Percentiles rank a stretch among this genome's conserved stretches.
These are phyloP conservation scores for Fusarium brevicatenulatum DNA, from an alignment of 2,329 filamentous ascomycete species.

Conservation along the genomic window DNA sequence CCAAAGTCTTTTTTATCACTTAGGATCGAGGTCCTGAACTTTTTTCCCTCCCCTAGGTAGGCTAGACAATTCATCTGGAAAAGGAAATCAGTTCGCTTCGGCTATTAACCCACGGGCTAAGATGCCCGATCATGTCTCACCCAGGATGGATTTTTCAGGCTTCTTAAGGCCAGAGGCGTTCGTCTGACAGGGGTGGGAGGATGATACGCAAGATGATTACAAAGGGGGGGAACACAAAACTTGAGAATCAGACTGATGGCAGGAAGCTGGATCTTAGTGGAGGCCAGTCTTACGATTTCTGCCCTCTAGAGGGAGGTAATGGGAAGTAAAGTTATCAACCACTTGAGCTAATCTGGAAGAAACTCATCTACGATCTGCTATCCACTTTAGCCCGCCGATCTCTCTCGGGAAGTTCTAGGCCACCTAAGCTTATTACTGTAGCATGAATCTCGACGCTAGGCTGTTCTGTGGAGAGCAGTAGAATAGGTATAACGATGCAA, in stretches of 20 bases:
- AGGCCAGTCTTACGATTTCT: not conserved
- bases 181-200: slow-evolving; percentile 25
- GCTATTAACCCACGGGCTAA: not conserved
- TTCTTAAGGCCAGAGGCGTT: not conserved
- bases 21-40: not conserved
- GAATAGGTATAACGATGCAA: not conserved
- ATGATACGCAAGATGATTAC: not conserved
- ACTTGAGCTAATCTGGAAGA: slow-evolving; percentile 31
- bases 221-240: not conserved
- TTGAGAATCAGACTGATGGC: not conserved
- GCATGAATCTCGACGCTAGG: not conserved
- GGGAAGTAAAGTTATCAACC: slow-evolving; percentile 10
- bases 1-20: not conserved
- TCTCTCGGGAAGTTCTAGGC: slow-evolving; percentile 28
- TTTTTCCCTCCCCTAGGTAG: not conserved
- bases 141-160: not conserved
- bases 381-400: slow-evolving; percentile 31
- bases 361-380: not conserved
- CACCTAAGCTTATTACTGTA: slow-evolving; percentile 7
- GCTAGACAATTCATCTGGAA: not conserved
- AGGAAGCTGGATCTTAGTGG: not conserved
- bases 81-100: not conserved
- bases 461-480: not conserved
- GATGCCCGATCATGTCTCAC: not conserved
- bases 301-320: not conserved